Evolutionary conservation across 2,329 filamentous ascomycete genomes (phyloP), one percentile per base, ranked within the genome.

Genomic region (Leptographium flavum): DNA sequence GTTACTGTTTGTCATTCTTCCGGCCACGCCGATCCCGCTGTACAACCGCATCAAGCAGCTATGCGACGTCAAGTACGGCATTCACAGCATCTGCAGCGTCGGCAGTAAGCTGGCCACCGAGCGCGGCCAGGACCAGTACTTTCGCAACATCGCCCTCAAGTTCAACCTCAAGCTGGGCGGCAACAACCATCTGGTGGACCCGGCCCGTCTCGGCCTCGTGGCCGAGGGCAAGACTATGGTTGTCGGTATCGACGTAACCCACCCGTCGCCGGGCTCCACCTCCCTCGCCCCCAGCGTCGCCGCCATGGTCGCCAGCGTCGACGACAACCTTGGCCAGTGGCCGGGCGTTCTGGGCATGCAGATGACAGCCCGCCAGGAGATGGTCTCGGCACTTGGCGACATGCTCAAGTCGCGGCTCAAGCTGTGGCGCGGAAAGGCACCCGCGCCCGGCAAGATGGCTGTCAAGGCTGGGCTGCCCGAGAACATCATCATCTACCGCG

Each of bases 171-270:
- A 92, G 60, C 68, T 78, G 27, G 83, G 83, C 1, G 84, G 85
- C 1, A 62, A 70, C 14, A 88, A 90, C 55, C 85, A 93, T 56
- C 63, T 62, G 15, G 64, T 94, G 1, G 71, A 79, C 22, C 64
- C 81, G 5, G 70, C 69, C 1, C 67, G 87, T 0, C 62, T 87
- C 45, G 65, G 67, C 33, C 42, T 53, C 32, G 36, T 53, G 14
- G 33, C 46, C n/a, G 69, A 81, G 31, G 74, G 74, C 1, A 79
- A 79, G 53, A 93, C 87, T 0, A 95, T 95, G 80, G 64, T 94
- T 1, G 76, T 93, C 9, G 87, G 88, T 0, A 81, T 92, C 53
- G 88, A 94, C 56, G 87, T 94, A 1, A 93, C 87, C 0, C 88
- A 94, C 55, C 87, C 2, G 50, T 51, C 6, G 52, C 43, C 0